These are phyloP conservation scores for Nicotiana rustica DNA, from an alignment of 305 asterid species.

Conservation along the genomic window DNA sequence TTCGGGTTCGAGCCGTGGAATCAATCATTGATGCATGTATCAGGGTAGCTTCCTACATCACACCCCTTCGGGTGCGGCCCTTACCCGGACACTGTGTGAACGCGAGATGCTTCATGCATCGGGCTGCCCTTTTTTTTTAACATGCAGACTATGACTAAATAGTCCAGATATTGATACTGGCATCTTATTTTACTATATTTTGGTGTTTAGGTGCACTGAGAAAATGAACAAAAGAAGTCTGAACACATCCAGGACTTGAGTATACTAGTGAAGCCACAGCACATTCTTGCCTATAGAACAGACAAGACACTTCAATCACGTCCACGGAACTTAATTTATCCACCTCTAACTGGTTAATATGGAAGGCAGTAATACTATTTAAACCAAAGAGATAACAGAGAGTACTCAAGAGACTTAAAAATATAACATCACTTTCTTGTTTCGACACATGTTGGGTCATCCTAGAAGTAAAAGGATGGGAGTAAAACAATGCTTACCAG, in stretches of 20 bases:
- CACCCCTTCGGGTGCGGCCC: too few species aligned
- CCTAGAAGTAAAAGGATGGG: not conserved
- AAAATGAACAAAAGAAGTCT: not conserved
- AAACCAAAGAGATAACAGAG: too few species aligned
- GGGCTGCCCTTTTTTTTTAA: not conserved
- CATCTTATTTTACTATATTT: not conserved
- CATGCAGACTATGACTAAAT: not conserved
- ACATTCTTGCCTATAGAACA: not conserved
- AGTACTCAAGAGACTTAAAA: not conserved
- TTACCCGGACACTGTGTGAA: too few species aligned
- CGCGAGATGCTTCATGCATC: too few species aligned
- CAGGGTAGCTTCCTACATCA: too few species aligned
- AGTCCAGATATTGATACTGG: not conserved
- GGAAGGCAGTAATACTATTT: not conserved
- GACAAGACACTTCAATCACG: not conserved
- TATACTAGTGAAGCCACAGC: not conserved
- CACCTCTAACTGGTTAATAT: not conserved
- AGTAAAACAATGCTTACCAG: conserved; percentile 55
- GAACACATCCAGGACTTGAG: not conserved
- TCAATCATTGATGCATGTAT: too few species aligned
- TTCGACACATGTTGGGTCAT: not conserved
- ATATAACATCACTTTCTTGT: not conserved
- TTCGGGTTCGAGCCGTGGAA: too few species aligned
- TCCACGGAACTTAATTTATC: not conserved
- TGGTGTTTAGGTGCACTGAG: not conserved